Evolutionary conservation across 2,329 filamentous ascomycete species (phyloP).

Genomic region (Sclerotinia trifoliorum): DNA sequence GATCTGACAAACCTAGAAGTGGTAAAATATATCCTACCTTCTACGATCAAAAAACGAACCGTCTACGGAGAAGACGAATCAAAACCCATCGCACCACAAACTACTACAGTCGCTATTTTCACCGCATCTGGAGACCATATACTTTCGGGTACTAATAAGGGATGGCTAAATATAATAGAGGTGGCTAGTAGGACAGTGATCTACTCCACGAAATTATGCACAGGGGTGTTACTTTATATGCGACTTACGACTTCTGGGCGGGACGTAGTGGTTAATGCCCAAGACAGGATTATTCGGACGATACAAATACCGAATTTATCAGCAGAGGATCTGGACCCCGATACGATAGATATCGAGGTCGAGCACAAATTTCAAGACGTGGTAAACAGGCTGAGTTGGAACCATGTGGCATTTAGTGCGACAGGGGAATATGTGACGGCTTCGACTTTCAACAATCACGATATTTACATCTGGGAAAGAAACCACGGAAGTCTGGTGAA

Average conservation of each 20-base stretch:
- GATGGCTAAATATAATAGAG: conserved; percentile 94
- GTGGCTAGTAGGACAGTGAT: conserved; percentile 76
- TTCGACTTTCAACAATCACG: conserved; percentile 96
- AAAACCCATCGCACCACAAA: conserved; percentile 86
- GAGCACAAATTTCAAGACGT: conserved; percentile 99
- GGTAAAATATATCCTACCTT: conserved; percentile 75
- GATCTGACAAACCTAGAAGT: conserved; percentile 71
- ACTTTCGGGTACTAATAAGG: conserved; percentile 89
- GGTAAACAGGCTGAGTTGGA: conserved; percentile 93
- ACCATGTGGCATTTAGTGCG: conserved; percentile 91
- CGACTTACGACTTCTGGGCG: conserved; percentile 81
- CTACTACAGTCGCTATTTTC: conserved; percentile 90
- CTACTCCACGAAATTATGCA: conserved; percentile 84
- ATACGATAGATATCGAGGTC: conserved; percentile 83
- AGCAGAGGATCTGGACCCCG: conserved; percentile 68
- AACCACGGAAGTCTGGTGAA: conserved; percentile 91
- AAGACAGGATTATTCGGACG: conserved; percentile 91
- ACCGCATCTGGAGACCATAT: conserved; percentile 84
- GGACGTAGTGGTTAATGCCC: conserved; percentile 87
- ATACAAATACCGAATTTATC: conserved; percentile 81
- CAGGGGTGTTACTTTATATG: conserved; percentile 83
- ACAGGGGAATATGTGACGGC: conserved; percentile 95
- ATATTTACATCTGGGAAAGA: conserved; percentile 97
- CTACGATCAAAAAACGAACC: conserved; percentile 69
- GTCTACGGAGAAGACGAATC: conserved; percentile 68